phyloP scores from a whole-genome alignment of 2,329 filamentous ascomycete genomes.

The Cytospora mali region DNA sequence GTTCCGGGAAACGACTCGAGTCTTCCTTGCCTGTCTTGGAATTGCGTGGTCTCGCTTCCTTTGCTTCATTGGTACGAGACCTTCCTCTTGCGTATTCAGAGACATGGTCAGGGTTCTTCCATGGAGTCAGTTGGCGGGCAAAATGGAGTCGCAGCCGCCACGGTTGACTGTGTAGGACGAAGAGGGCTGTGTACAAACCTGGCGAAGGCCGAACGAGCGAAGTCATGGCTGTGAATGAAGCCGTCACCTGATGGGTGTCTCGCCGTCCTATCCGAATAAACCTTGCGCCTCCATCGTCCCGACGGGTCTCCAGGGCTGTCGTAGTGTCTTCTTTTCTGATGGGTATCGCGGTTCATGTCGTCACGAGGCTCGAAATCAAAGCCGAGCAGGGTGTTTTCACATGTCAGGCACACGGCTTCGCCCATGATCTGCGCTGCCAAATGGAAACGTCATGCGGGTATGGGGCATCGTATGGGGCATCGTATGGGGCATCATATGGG shows the following conservation, averaged over 20 bases:
- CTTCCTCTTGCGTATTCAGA: too few relatives aligned
- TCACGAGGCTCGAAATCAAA: neutral
- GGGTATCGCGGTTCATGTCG: neutral
- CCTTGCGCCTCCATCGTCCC: neutral
- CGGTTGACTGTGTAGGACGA: neutral
- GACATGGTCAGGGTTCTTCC: too few relatives aligned
- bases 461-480: neutral
- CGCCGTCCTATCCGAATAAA: neutral
- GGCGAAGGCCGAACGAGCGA: neutral
- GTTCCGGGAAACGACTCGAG: too few relatives aligned
- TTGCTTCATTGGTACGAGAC: too few relatives aligned
- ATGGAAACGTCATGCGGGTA: neutral
- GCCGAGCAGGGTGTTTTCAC: neutral
- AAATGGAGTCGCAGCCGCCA: neutral
- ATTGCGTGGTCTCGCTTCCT: too few relatives aligned
- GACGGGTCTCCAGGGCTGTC: too few relatives aligned
- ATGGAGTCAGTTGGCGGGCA: too few relatives aligned
- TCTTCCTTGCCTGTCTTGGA: neutral
- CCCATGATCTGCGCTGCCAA: neutral
- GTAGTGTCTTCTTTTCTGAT: neutral
- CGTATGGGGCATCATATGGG: too few relatives aligned
- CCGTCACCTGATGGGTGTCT: neutral
- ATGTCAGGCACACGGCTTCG: neutral
- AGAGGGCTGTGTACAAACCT: neutral
- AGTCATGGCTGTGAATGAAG: neutral